Base-by-base conservation (phyloP, 169 alveolate species). In the Eimeria tenella region DNA sequence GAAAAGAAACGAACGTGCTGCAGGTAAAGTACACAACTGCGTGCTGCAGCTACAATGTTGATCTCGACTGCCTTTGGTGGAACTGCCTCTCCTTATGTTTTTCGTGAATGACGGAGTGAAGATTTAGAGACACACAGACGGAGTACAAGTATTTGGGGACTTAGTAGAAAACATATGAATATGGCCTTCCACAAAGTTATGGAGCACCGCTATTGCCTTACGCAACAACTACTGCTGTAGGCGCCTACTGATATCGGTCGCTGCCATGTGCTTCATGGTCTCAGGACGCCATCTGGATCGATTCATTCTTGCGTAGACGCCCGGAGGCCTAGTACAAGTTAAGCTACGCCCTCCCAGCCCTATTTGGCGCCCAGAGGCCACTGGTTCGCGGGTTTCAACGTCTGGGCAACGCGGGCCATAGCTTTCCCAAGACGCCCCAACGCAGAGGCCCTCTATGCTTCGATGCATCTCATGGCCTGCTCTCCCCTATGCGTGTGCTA, bases 221-320 rank as follows among this genome's bases (percentile, higher is more conserved):
- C 58, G 23, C 42, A 31, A 31, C 42, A n/a, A n/a, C n/a, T n/a
- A n/a, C n/a, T n/a, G n/a, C n/a, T n/a, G n/a, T n/a, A n/a, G 0
- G 42, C 42, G 42, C 42, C 42, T 31, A 31, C 42, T 31, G 42
- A 31, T 31, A 2, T 31, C 42, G 42, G 62, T 49, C n/a, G 60
- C 62, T 74, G 84, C 23, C 21, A 56, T 81, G 50, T 81, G 71
- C 55, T 81, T 53, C 71, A n/a, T 62, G 25, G 49, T 53, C 77
- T 13, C 91, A 83, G 91, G 91, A 83, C 52, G 77, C 91, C 50
- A 31, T 83, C 49, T 83, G 91, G 91, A 60, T 83, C n/a, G 91
- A 83, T 15, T 83, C 91, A 23, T 83, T 83, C 75, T 58, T 83
- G 60, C 91, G 91, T 8, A 56, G 91, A 83, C 91, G 91, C 10